Base-by-base conservation (phyloP, 2,329 filamentous ascomycete species). In the Pyricularia sp. region DNA sequence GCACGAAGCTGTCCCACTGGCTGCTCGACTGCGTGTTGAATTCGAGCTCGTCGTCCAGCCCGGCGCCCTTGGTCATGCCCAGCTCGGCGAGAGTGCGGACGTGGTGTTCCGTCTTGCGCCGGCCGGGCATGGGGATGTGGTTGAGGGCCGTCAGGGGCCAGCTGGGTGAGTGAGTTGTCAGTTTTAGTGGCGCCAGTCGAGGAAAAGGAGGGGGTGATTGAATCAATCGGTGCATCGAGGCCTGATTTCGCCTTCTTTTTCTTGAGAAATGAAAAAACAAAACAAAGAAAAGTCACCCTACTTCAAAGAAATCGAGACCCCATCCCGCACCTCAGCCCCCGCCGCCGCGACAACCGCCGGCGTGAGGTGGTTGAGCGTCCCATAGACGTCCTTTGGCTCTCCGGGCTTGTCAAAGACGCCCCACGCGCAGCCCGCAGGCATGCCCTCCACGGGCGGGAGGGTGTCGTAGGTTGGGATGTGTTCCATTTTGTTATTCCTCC, bases 1-100 rank as follows among this genome's bases (percentile, higher is more conserved):
- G 84, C 68, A 81, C 76, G 69, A 83, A 81, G 7, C 82, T 81
- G 75, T 83, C 82, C 82, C 82, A 84, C 70, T 83, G 82, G n/a
- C 79, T 81, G 10, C 80, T 78, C 66, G 78, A 78, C 69, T 83
- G 82, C 4, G 82, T 83, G 74, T 85, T 85, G 69, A 84, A 74
- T 7, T 77, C 75, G 69, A 83, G 79, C 1, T 75, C 71, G 72
- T 84, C 83, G 70, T 75, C 73, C 63, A 73, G 71, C 17, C 64
- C 68, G 11, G 42, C 31, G 11, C 71, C 71, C 9, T 70, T 33
- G 31, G 68, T 69, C 26, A 69, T 70, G 28, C 65, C 71, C 7
- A 55, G 67, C 30, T 63, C 66, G 10, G 28, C 68, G 55, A 71
- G 70, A 26, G 26, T 64, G 64, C 68, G 58, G 6, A 61, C 58